phyloP scores from a whole-genome alignment of 352 stramenopile genomes.

The Phytophthora constricta region DNA sequence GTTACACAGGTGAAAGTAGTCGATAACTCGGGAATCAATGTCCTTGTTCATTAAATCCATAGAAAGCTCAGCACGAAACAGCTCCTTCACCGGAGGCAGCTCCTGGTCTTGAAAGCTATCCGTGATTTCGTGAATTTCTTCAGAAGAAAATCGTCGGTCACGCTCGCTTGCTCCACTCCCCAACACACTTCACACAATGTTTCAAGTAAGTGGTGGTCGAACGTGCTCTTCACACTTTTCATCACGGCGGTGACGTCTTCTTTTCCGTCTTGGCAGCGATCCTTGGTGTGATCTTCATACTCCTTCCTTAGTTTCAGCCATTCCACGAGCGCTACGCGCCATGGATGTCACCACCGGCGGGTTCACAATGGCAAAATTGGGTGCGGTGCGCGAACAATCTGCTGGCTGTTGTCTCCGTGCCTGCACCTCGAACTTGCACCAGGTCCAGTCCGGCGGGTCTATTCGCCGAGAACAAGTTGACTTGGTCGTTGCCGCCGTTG shows the following conservation, averaged over 20 bases:
- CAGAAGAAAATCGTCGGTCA: slow-evolving; percentile 12
- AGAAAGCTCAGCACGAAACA: too few relatives aligned
- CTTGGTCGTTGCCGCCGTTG: too few relatives aligned
- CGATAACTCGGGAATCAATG: too few relatives aligned
- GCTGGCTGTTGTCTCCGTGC: too few relatives aligned
- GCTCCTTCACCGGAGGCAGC: too few relatives aligned
- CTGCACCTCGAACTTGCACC: background rate
- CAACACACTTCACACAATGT: slow-evolving; percentile 10
- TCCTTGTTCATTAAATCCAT: too few relatives aligned
- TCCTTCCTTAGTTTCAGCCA: slow-evolving; percentile 16
- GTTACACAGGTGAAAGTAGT: too few relatives aligned
- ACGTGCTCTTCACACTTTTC: slow-evolving; percentile 13
- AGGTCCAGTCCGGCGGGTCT: too few relatives aligned
- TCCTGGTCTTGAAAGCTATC: slow-evolving; percentile 15
- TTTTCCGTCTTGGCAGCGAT: slow-evolving; percentile 12
- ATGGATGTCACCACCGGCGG: slow-evolving; percentile 10
- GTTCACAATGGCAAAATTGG: slow-evolving; percentile 9
- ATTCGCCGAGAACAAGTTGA: too few relatives aligned
- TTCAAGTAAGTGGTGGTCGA: slow-evolving; percentile 7
- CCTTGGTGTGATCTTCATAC: slow-evolving; percentile 13
- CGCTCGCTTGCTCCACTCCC: background rate
- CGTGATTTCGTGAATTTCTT: slow-evolving; percentile 14
- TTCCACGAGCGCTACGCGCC: slow-evolving; percentile 10
- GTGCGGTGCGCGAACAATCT: slow-evolving; percentile 5
- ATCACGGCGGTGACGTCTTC: slow-evolving; percentile 5